Evolutionary conservation across 2,329 filamentous ascomycete species (phyloP).

Genomic region (Pleomassaria siparia): DNA sequence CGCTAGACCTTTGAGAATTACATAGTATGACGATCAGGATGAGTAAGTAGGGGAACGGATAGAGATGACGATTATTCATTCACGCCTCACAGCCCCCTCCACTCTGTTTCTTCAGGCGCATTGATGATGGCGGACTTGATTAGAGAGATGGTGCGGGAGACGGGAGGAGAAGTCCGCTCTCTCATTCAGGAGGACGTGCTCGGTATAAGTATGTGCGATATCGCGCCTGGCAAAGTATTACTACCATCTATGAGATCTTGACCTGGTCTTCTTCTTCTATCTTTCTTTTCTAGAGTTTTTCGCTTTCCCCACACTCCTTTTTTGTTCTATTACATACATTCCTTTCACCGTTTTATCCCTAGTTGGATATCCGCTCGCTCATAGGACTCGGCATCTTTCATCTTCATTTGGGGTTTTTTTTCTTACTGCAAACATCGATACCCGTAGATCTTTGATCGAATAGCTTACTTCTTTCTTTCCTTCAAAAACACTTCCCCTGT

Average conservation of each 20-base stretch:
- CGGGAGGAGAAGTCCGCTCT: neutral
- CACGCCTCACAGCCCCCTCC: neutral
- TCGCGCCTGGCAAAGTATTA: neutral
- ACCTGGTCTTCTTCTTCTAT: neutral
- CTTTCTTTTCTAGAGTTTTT: too few species aligned
- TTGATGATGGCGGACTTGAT: neutral
- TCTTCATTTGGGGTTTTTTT: neutral
- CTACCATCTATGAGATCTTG: neutral
- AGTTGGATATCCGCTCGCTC: neutral
- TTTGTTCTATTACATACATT: neutral
- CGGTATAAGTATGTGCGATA: conserved; percentile 2
- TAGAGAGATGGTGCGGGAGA: neutral
- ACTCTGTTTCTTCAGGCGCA: neutral
- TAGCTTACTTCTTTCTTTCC: neutral
- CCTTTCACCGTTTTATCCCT: neutral
- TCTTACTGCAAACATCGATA: neutral
- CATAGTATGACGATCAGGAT: neutral
- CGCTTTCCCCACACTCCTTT: neutral
- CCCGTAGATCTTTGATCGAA: neutral
- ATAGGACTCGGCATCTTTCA: neutral
- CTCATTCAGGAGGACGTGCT: neutral
- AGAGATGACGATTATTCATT: neutral
- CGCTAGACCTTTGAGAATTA: neutral
- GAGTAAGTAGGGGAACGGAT: neutral
- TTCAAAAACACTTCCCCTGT: neutral